phyloP scores from a whole-genome alignment of 2,329 filamentous ascomycete genomes.

The Dryadomyces quercivorus region DNA sequence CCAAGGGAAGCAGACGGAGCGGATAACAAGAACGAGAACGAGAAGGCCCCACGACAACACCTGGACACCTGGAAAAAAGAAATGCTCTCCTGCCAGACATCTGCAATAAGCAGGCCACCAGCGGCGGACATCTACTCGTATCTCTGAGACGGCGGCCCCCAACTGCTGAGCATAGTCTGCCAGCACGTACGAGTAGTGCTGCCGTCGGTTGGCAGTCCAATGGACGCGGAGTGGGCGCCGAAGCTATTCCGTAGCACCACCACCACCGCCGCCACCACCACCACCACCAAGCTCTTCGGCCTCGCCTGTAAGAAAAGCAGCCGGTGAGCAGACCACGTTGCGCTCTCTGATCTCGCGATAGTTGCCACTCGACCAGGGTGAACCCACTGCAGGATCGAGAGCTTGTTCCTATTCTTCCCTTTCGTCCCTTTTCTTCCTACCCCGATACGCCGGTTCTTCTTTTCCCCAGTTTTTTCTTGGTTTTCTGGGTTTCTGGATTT shows the following conservation, averaged over 20 bases:
- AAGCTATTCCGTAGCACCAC: not conserved
- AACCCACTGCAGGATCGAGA: not conserved
- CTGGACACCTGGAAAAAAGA: not conserved
- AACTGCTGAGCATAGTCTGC: too few species aligned
- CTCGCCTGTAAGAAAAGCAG: not conserved
- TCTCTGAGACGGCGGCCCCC: not conserved
- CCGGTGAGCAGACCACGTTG: not conserved
- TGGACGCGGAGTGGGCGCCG: not conserved
- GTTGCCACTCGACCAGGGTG: not conserved
- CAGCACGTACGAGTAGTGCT: not conserved
- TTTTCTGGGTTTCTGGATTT: not conserved
- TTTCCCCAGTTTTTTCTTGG: not conserved
- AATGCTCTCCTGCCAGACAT: not conserved
- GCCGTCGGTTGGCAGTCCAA: not conserved
- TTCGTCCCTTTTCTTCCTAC: not conserved
- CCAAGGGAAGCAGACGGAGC: not conserved
- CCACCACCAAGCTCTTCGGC: not conserved
- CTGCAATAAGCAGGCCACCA: too few species aligned
- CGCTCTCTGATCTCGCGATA: conserved; percentile 2
- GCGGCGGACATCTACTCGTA: not conserved
- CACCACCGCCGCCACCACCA: not conserved
- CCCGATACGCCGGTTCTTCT: not conserved
- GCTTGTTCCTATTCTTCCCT: not conserved
- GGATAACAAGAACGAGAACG: not conserved
- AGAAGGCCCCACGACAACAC: not conserved